Base-by-base conservation (phyloP, 345 rosid species). In the Erysimum cheiranthoides region DNA sequence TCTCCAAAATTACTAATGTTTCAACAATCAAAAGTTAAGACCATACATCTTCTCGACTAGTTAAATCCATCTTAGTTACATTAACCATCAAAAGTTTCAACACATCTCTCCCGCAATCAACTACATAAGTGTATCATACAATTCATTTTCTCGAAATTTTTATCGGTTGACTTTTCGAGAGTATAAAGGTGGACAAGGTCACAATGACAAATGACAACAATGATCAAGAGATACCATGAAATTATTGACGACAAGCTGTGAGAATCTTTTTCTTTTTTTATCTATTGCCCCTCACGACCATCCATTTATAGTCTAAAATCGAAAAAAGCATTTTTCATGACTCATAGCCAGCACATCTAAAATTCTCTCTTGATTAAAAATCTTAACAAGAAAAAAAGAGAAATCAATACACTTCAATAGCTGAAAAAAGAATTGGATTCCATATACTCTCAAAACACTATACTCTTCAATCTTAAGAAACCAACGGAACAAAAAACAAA, bases 101-200 rank as follows among this genome's bases (percentile, higher is more conserved):
- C 1, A 4, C 60, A 72, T 61, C 25, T 43, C 9, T 45, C 10
- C 10, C 2, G 12, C 25, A 11, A 52, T 4, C 17, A 66, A 57
- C 78, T 17, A 67, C 60, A 8, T 10, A 38, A 21, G 30, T 18
- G 4, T 38, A 60, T 51, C 47, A 30, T 18, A 50, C 8, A 52
- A 6, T n/a, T 68, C 14, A 35, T 14, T 45, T 39, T 61, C 54
- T 61, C 25, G 11, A 31, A 51, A 35, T 5, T 4, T 32, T 34
- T 7, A 53, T 53, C 14, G 70, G 70, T 76, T 53, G 80, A 77
- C 80, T 70, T 63, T 3, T 38, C n/a, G 43, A 56, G 28, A 8
- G 66, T 27, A 21, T 28, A 10, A 46, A 64, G 32, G 49, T 71
- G 61, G 81, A 71, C 76, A 8, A 71, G 28, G 80, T 71, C 76